These are phyloP conservation scores for Mycocentrospora acerina DNA, from an alignment of 2,329 filamentous ascomycete genomes.

Conservation along the genomic window DNA sequence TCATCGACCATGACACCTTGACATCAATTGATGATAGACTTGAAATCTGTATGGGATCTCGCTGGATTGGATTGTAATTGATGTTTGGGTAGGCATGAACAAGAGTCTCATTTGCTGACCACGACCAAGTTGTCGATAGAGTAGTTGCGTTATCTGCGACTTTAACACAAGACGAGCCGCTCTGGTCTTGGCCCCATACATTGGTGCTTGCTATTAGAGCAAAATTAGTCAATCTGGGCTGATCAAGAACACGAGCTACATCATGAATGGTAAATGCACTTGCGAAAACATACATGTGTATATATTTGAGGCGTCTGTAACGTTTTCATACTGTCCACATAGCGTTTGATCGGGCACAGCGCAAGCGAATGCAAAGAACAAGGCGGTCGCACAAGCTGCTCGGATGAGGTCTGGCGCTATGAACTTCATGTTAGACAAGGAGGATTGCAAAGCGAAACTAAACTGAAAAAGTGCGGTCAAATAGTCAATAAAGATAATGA, in stretches of 20 bases:
- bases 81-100: constrained; percentile 6
- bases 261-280: too few relatives aligned
- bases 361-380: not conserved
- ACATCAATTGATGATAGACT: constrained; percentile 3
- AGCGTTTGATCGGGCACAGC: not conserved
- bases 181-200: constrained; percentile 3
- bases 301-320: constrained; percentile 1
- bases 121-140: constrained; percentile 3
- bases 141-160: constrained; percentile 1
- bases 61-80: constrained; percentile 3
- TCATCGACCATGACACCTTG: constrained; percentile 6
- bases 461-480: too few relatives aligned
- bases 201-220: constrained; percentile 2
- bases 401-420: not conserved
- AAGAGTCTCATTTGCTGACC: constrained; percentile 3
- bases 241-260: not conserved
- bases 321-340: constrained; percentile 3
- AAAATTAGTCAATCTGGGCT: not conserved
- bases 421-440: not conserved
- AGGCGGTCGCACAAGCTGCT: too few relatives aligned
- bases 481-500: too few relatives aligned
- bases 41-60: constrained; percentile 2
- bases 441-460: not conserved
- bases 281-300: constrained; percentile 1
- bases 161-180: constrained; percentile 2